These are phyloP conservation scores for Myrmaecium sp. DNA, from an alignment of 2,329 filamentous ascomycete genomes.

Conservation along the genomic window DNA sequence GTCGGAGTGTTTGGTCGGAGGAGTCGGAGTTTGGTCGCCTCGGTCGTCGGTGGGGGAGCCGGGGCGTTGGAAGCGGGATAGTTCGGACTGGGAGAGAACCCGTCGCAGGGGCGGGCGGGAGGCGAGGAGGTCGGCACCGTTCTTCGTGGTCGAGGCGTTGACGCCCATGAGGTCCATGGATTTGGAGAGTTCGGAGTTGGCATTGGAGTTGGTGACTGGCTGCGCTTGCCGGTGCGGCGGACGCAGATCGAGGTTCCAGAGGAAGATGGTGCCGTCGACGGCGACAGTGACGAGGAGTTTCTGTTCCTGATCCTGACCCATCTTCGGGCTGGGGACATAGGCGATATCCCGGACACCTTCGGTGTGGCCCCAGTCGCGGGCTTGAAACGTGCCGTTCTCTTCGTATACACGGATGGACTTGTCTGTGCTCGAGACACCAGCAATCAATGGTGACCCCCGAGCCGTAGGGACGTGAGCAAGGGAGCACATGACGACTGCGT, in stretches of 20 bases:
- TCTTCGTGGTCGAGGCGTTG: slow-evolving; percentile 15
- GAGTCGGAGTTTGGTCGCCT: slow-evolving; percentile 12
- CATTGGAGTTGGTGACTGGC: too few relatives aligned
- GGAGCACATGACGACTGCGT: slow-evolving; percentile 70
- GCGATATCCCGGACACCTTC: slow-evolving; percentile 80
- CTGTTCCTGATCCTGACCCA: slow-evolving; percentile 35
- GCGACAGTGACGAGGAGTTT: slow-evolving; percentile 30
- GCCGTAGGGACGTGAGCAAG: slow-evolving; percentile 45
- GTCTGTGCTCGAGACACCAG: slow-evolving; percentile 85
- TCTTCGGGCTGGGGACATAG: slow-evolving; percentile 32
- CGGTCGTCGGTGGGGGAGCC: slow-evolving; percentile 27
- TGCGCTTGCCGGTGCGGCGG: slow-evolving; percentile 11
- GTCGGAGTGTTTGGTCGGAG: too few relatives aligned
- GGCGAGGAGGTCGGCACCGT: slow-evolving; percentile 16
- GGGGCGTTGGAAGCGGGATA: slow-evolving; percentile 54
- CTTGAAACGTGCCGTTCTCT: slow-evolving; percentile 58
- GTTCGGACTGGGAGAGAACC: slow-evolving; percentile 71
- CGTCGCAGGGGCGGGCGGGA: slow-evolving; percentile 59
- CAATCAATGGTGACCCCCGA: slow-evolving; percentile 48
- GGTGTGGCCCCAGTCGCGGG: slow-evolving; percentile 87
- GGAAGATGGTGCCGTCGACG: slow-evolving; percentile 33
- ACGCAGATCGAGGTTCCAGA: slow-evolving; percentile 24
- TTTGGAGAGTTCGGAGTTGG: slow-evolving; percentile 16
- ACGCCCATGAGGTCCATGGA: slow-evolving; percentile 20
- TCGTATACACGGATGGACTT: slow-evolving; percentile 91